Evolutionary conservation across 371 early-diverging fungal species (phyloP).

Genomic region (Mortierella sp.): DNA sequence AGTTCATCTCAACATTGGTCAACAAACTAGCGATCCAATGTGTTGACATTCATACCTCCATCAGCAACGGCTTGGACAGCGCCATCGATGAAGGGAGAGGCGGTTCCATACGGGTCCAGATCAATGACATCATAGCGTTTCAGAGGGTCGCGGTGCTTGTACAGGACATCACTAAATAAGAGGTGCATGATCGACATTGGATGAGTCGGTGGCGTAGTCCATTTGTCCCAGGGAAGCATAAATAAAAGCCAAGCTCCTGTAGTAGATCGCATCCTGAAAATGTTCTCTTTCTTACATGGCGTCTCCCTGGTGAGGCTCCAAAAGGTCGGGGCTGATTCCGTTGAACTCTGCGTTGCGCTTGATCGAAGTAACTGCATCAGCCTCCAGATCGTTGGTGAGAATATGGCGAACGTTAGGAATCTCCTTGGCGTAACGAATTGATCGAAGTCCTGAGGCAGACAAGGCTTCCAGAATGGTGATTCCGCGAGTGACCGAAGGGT

Average conservation of each 20-base stretch:
- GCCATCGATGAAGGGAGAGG: constrained; percentile 96
- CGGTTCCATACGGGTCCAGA: constrained; percentile 99
- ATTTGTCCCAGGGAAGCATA: neutral
- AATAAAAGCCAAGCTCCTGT: neutral
- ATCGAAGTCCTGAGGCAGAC: constrained; percentile 98
- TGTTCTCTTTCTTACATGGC: constrained; percentile 69
- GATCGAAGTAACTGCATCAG: constrained; percentile 94
- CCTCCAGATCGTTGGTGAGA: constrained; percentile 95
- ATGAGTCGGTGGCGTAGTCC: constrained; percentile 7
- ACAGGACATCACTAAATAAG: constrained; percentile 79
- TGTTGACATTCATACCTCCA: constrained; percentile 75
- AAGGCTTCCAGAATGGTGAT: constrained; percentile 97
- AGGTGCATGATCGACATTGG: neutral
- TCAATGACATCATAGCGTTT: constrained; percentile 89
- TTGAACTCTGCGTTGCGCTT: constrained; percentile 92
- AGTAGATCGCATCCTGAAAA: neutral
- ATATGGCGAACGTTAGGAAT: constrained; percentile 87
- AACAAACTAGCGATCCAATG: neutral
- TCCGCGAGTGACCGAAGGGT: constrained; percentile 49
- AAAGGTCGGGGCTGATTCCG: constrained; percentile 75
- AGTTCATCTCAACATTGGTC: neutral
- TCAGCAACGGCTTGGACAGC: constrained; percentile 95
- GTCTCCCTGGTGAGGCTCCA: constrained; percentile 88
- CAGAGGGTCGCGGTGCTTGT: constrained; percentile 72
- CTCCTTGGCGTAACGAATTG: constrained; percentile 98